Percentiles rank a stretch among this genome's conserved stretches.
These are phyloP conservation scores for Serendipita sp. DNA, from an alignment of 768 basidiomycete genomes.

Conservation along the genomic window DNA sequence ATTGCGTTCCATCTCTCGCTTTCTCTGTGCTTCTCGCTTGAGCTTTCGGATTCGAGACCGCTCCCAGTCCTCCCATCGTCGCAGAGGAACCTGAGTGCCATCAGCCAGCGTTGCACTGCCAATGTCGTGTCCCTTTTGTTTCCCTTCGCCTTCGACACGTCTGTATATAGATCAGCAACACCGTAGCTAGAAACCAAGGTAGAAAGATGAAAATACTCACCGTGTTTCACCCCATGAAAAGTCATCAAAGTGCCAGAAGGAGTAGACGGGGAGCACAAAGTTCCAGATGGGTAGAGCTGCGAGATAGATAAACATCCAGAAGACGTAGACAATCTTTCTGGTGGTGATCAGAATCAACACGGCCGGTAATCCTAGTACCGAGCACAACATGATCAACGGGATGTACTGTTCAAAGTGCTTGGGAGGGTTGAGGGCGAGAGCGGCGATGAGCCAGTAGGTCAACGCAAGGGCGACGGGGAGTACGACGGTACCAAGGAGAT, in stretches of 20 bases:
- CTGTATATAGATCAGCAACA: slow-evolving; percentile 26
- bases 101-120: slow-evolving; percentile 33
- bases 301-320: slow-evolving; percentile 97
- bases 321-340: slow-evolving; percentile 84
- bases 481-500: slow-evolving; percentile 79
- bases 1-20: slow-evolving; percentile 63
- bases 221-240: slow-evolving; percentile 99
- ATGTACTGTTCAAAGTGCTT: slow-evolving; percentile 81
- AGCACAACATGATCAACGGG: slow-evolving; percentile 72
- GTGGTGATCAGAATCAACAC: slow-evolving; percentile 89
- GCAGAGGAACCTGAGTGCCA: slow-evolving; percentile 60
- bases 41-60: slow-evolving; percentile 83
- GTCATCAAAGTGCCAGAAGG: slow-evolving; percentile 99
- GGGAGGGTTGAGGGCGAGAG: slow-evolving; percentile 67
- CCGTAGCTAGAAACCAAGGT: slow-evolving; percentile 9
- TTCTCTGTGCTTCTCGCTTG: slow-evolving; percentile 67
- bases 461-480: slow-evolving; percentile 86
- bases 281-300: slow-evolving; percentile 92
- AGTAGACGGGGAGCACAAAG: slow-evolving; percentile 81
- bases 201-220: slow-evolving; percentile 26
- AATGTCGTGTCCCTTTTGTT: slow-evolving; percentile 60
- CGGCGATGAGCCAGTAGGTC: slow-evolving; percentile 76
- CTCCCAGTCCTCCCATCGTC: slow-evolving; percentile 99
- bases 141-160: slow-evolving; percentile 86
- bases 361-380: slow-evolving; percentile 87